Conservation (phyloP, 208 protist genomes). For the Crithidia acanthocephali region DNA sequence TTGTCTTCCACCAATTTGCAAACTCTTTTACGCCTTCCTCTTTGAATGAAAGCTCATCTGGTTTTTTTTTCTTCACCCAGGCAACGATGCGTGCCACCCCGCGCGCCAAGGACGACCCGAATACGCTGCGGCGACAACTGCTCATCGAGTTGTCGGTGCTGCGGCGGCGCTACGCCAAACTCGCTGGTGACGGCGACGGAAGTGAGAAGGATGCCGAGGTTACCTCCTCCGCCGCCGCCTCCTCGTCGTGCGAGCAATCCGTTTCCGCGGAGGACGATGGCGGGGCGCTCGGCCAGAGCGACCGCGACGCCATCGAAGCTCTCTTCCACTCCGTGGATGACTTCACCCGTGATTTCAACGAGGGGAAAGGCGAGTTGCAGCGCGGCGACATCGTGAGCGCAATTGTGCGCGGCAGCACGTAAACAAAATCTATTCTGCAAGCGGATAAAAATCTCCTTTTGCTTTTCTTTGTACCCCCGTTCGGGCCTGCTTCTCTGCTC, state of each 20-base stretch:
- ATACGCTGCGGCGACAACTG: conserved; percentile 20
- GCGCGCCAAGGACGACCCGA: not conserved
- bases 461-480: not conserved
- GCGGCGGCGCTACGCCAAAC: conserved; percentile 15
- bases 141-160: conserved; percentile 38
- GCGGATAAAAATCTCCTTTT: too few species aligned
- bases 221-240: too few species aligned
- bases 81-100: not conserved
- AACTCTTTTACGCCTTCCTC: too few species aligned
- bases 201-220: not conserved
- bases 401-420: conserved; percentile 20
- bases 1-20: too few species aligned
- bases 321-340: conserved; percentile 83
- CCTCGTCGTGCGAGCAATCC: not conserved
- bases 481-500: too few species aligned
- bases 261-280: not conserved
- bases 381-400: conserved; percentile 38
- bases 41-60: too few species aligned
- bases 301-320: conserved; percentile 87
- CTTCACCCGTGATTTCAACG: conserved; percentile 81
- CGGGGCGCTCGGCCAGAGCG: conserved; percentile 61
- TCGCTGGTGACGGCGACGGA: not conserved
- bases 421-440: not conserved
- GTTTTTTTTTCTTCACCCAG: not conserved
- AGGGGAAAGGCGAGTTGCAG: conserved; percentile 55